A percentile compares a stretch with the other conserved stretches of the same genome.
These are phyloP conservation scores for Takakia lepidozioides DNA, from an alignment of 225 moss, liverwort and hornwort species.

Conservation along the genomic window DNA sequence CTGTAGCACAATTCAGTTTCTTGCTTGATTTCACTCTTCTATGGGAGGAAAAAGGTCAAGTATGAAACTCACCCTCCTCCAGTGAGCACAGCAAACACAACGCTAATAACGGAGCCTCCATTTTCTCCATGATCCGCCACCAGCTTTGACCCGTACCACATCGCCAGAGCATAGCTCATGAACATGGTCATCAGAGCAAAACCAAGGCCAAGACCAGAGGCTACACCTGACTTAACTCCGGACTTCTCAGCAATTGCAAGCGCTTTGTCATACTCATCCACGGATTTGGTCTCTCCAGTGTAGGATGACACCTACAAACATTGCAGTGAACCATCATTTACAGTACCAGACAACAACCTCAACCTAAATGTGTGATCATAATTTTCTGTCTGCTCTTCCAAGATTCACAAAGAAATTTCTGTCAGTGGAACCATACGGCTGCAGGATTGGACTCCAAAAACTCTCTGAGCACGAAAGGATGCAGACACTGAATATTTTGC, in stretches of 20 bases:
- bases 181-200: constrained; percentile 50
- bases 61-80: constrained; percentile 66
- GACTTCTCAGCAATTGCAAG: constrained; percentile 55
- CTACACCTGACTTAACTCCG: constrained; percentile 45
- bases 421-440: no score
- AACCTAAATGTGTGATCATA: no score
- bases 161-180: constrained; percentile 48
- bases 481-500: no score
- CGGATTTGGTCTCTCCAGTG: constrained; percentile 74
- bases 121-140: constrained; percentile 38
- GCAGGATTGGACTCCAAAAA: no score
- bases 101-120: constrained; percentile 64
- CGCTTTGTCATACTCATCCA: constrained; percentile 59
- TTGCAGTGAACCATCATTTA: no score
- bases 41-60: background rate
- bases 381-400: no score
- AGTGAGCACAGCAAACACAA: constrained; percentile 66
- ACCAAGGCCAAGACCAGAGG: constrained; percentile 51
- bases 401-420: no score
- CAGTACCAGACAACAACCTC: no score
- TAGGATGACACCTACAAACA: constrained; percentile 63
- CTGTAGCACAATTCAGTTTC: no score
- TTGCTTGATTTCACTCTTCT: no score
- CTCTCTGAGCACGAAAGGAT: no score
- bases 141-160: constrained; percentile 84